A percentile compares a stretch with the other conserved stretches of the same genome.
Conservation (phyloP, 2,329 filamentous ascomycete species). For the Colletotrichum melonis region DNA sequence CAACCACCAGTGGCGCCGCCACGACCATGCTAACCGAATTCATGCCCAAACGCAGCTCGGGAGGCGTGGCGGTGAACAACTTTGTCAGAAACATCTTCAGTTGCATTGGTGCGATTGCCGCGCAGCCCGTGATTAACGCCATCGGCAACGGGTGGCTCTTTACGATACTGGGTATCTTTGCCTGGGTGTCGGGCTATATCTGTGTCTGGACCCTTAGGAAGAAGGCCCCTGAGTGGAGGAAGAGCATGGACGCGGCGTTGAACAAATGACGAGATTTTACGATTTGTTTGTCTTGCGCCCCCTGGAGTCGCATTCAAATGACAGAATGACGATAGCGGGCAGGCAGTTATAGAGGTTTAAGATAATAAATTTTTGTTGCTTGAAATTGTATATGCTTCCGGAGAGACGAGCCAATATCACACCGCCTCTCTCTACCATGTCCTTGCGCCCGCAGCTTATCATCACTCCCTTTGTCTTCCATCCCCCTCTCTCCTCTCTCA, state of each 20-base stretch:
- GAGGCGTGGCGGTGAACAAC: conserved; percentile 84
- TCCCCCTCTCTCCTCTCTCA: not conserved
- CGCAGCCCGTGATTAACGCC: conserved; percentile 75
- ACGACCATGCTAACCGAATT: conserved; percentile 91
- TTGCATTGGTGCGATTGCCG: conserved; percentile 76
- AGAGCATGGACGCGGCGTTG: conserved; percentile 66
- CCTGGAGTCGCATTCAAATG: not conserved
- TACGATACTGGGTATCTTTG: conserved; percentile 65
- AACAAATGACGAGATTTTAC: conserved; percentile 25
- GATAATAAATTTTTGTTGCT: not conserved
- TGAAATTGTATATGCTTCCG: conserved; percentile 4
- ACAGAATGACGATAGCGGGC: not conserved
- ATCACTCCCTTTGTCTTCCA: not conserved
- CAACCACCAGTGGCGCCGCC: conserved; percentile 59
- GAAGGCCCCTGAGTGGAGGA: conserved; percentile 73
- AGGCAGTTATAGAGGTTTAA: not conserved
- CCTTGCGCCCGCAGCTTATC: conserved; percentile 1
- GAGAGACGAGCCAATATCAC: not conserved
- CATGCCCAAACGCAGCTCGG: conserved; percentile 76
- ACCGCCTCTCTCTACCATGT: not conserved
- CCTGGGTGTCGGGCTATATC: conserved; percentile 65
- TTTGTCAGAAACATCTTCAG: conserved; percentile 83
- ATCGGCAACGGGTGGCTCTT: conserved; percentile 84
- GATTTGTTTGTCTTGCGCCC: not conserved
- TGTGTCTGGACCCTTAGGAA: conserved; percentile 71